phyloP scores from a whole-genome alignment of 495 filamentous ascomycete species.

The Penicillium lagena region DNA sequence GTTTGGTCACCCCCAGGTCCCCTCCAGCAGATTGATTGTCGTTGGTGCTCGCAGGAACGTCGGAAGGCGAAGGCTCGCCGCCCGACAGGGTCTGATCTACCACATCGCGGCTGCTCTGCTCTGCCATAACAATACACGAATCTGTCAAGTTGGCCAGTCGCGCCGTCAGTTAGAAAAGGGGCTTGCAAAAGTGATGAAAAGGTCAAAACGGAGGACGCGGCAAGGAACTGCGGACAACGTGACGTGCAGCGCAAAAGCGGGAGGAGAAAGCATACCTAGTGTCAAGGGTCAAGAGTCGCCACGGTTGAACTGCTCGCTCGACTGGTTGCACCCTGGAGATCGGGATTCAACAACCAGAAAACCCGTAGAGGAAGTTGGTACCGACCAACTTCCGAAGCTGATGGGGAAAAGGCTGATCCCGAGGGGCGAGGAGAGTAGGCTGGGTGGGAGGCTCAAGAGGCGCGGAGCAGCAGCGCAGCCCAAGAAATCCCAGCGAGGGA shows the following conservation, averaged over 20 bases:
- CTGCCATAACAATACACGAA: constrained; percentile 73
- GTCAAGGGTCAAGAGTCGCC: constrained; percentile 46
- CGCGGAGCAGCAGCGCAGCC: constrained; percentile 15
- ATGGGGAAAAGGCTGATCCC: constrained; percentile 11
- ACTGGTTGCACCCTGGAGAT: constrained; percentile 33
- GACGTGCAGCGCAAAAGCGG: neutral
- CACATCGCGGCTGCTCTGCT: constrained; percentile 71
- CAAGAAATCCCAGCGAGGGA: constrained; percentile 18
- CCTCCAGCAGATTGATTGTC: constrained; percentile 48
- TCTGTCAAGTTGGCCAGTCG: constrained; percentile 34
- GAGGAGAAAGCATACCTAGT: constrained; percentile 38
- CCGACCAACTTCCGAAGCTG: constrained; percentile 17
- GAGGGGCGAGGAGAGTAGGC: constrained; percentile 12
- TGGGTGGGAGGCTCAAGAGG: constrained; percentile 15
- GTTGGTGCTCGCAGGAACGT: constrained; percentile 61
- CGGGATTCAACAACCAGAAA: constrained; percentile 31
- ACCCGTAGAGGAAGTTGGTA: constrained; percentile 12
- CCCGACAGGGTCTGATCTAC: constrained; percentile 72
- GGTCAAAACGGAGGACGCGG: constrained; percentile 5
- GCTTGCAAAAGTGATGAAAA: constrained; percentile 12
- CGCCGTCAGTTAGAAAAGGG: constrained; percentile 31
- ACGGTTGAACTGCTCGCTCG: constrained; percentile 37
- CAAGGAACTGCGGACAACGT: constrained; percentile 9
- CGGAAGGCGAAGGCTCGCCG: constrained; percentile 65
- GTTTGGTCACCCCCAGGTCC: constrained; percentile 46